phyloP scores from a whole-genome alignment of 495 filamentous ascomycete species.

The Xylaria nigripes region DNA sequence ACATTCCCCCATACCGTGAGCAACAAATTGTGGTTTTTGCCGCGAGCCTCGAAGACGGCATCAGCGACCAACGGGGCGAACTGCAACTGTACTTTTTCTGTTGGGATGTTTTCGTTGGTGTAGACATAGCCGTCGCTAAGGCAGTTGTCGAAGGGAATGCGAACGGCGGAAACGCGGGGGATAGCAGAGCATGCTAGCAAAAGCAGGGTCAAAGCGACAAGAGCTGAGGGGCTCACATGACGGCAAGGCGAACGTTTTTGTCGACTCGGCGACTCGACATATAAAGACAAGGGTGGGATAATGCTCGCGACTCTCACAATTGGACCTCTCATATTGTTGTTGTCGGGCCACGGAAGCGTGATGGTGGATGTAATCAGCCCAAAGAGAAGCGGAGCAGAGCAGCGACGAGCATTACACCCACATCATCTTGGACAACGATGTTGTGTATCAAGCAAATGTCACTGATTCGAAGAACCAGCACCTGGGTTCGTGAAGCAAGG shows the following conservation, averaged over 20 bases:
- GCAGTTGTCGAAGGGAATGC: constrained; percentile 79
- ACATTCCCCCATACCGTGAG: constrained; percentile 90
- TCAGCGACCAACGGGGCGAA: constrained; percentile 66
- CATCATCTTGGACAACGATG: constrained; percentile 18
- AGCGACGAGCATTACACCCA: constrained; percentile 21
- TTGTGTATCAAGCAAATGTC: constrained; percentile 9
- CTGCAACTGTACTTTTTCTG: constrained; percentile 50
- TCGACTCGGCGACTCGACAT: constrained; percentile 12
- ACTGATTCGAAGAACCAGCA: not conserved
- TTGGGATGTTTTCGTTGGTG: constrained; percentile 34
- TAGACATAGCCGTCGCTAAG: constrained; percentile 51
- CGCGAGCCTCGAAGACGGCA: constrained; percentile 58
- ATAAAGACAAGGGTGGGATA: constrained; percentile 12
- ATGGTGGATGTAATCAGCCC: constrained; percentile 16
- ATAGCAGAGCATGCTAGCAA: constrained; percentile 23
- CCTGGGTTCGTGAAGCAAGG: not conserved
- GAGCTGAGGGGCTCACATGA: not conserved
- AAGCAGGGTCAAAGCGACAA: constrained; percentile 6
- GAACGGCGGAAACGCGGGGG: constrained; percentile 43
- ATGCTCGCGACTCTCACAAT: constrained; percentile 14
- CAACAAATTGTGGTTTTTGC: constrained; percentile 57
- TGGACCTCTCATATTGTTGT: constrained; percentile 28
- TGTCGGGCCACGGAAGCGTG: constrained; percentile 13
- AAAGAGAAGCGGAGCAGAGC: constrained; percentile 17
- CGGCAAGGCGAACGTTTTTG: constrained; percentile 9